Percentiles rank a stretch among this genome's conserved stretches.
Evolutionary conservation across 352 stramenopile species (phyloP).

Genomic region (Phytopythium oedochilum): DNA sequence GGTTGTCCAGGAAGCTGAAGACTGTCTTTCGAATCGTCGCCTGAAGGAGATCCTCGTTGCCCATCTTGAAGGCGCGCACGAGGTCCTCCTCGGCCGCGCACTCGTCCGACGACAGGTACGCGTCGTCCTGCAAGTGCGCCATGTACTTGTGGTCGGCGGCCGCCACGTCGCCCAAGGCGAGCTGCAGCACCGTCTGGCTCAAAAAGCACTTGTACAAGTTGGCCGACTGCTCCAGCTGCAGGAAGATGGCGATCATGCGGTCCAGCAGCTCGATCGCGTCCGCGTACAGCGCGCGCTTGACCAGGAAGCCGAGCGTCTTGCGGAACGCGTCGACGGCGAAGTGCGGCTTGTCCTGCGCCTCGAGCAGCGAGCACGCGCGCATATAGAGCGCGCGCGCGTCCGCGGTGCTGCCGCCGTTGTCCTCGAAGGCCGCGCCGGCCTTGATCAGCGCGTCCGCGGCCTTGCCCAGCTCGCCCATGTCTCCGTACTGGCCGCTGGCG

Average conservation of each 20-base stretch:
- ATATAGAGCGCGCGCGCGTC: constrained; percentile 59
- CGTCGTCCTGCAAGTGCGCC: constrained; percentile 70
- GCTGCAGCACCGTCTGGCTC: constrained; percentile 59
- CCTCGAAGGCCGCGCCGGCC: constrained; percentile 42
- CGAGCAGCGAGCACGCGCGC: constrained; percentile 65
- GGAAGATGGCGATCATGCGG: constrained; percentile 48
- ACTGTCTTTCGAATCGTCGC: constrained; percentile 66
- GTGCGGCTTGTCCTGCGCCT: constrained; percentile 78
- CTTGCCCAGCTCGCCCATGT: constrained; percentile 84
- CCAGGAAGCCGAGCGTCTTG: constrained; percentile 72
- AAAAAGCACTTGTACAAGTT: constrained; percentile 77
- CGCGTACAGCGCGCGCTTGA: constrained; percentile 42
- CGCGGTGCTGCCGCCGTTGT: constrained; percentile 22
- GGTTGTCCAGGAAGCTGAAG: constrained; percentile 77
- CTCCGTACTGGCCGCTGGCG: constrained; percentile 59
- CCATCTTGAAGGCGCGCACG: constrained; percentile 71
- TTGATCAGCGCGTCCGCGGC: constrained; percentile 75
- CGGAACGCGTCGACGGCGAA: constrained; percentile 78
- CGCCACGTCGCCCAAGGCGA: constrained; percentile 57
- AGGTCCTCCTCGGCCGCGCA: constrained; percentile 73
- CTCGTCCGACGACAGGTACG: constrained; percentile 69
- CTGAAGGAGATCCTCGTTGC: constrained; percentile 72
- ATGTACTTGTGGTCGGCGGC: constrained; percentile 75
- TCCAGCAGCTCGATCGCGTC: constrained; percentile 46
- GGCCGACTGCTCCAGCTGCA: constrained; percentile 53